Percentiles rank a stretch among this genome's conserved stretches.
phyloP scores from a whole-genome alignment of 768 basidiomycete species.

The Lyophyllum atratum region DNA sequence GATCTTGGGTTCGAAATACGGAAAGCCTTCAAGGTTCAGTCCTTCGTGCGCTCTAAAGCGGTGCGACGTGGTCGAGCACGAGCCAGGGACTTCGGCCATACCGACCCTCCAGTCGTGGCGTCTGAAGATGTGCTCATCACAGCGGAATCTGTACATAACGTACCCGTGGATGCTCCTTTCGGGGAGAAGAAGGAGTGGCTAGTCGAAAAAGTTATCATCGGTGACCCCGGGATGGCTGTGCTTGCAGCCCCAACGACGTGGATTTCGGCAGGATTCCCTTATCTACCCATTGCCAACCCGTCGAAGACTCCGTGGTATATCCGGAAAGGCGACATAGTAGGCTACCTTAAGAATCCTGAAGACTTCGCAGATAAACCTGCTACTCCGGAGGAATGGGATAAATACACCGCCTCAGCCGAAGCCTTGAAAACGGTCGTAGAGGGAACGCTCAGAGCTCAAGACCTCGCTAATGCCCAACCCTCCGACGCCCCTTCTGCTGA shows the following conservation, averaged over 20 bases:
- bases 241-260: not conserved
- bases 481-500: constrained; percentile 13
- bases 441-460: not conserved
- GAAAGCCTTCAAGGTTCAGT: constrained; percentile 4
- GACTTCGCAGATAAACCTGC: not conserved
- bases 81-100: not conserved
- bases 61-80: not conserved
- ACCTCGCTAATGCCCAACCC: not conserved
- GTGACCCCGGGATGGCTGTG: not conserved
- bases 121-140: not conserved
- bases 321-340: not conserved
- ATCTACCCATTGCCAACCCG: not conserved
- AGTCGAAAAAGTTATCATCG: constrained; percentile 18
- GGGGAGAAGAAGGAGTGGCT: constrained; percentile 14
- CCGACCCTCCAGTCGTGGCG: not conserved
- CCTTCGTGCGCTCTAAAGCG: constrained; percentile 4
- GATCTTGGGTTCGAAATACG: constrained; percentile 22
- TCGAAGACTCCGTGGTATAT: not conserved
- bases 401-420: not conserved
- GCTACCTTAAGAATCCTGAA: not conserved
- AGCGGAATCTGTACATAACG: constrained; percentile 6
- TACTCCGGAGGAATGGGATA: not conserved
- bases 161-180: constrained; percentile 10
- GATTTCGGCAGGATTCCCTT: not conserved
- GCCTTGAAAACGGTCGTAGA: constrained; percentile 7